A percentile compares a stretch with the other conserved stretches of the same genome.
Conservation (phyloP, 352 stramenopile genomes). For the Globisporangium viniferum region DNA sequence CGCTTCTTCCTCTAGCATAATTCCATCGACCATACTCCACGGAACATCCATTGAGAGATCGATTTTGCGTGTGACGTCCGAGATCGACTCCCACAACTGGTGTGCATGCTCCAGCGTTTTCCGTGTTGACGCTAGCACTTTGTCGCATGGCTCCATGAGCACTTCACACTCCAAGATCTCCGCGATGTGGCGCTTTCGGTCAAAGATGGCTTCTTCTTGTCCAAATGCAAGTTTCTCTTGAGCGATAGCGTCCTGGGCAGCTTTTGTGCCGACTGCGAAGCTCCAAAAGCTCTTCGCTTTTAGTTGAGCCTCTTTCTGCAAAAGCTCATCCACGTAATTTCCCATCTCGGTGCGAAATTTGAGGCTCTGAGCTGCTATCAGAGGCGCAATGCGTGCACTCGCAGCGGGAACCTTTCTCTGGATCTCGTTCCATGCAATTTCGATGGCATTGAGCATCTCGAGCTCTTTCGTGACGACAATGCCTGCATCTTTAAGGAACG, state of each 20-base stretch:
- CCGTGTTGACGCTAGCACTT: slow-evolving; percentile 76
- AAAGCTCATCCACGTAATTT: slow-evolving; percentile 79
- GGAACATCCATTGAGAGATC: slow-evolving; percentile 83
- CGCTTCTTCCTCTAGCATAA: slow-evolving; percentile 92
- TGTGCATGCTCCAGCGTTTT: slow-evolving; percentile 69
- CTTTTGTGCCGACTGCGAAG: slow-evolving; percentile 42
- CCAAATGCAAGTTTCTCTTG: slow-evolving; percentile 35
- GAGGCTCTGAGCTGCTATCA: slow-evolving; percentile 56
- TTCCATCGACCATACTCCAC: slow-evolving; percentile 90
- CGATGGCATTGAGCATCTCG: slow-evolving; percentile 48
- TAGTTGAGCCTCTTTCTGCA: slow-evolving; percentile 47
- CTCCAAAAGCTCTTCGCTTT: slow-evolving; percentile 62
- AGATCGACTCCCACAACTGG: slow-evolving; percentile 86
- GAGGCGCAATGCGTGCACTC: slow-evolving; percentile 59
- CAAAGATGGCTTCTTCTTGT: slow-evolving; percentile 34
- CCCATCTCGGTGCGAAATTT: slow-evolving; percentile 77
- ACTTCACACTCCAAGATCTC: slow-evolving; percentile 92
- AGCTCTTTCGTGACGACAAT: slow-evolving; percentile 51
- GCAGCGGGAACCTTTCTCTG: slow-evolving; percentile 59
- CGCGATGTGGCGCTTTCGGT: slow-evolving; percentile 84
- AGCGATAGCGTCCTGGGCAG: slow-evolving; percentile 38
- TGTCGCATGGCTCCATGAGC: slow-evolving; percentile 77
- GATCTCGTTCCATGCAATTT: slow-evolving; percentile 64
- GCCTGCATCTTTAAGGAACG: slow-evolving; percentile 61
- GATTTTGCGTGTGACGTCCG: slow-evolving; percentile 88